These are phyloP conservation scores for Desmodesmus armatus DNA, from an alignment of 139 green algal species.

Conservation along the genomic window DNA sequence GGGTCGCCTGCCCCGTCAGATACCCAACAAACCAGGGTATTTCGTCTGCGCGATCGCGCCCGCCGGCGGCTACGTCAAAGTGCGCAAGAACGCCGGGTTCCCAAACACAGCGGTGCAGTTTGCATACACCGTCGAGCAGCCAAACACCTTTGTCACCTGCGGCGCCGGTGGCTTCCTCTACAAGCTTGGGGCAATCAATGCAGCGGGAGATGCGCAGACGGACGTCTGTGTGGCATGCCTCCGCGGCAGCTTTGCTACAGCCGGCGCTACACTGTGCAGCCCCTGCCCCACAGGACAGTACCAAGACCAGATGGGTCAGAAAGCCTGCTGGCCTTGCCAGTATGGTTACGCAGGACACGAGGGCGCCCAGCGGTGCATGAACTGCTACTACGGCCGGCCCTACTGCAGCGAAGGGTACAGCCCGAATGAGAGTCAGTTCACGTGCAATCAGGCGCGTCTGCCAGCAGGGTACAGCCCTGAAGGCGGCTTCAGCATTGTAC, in stretches of 20 bases:
- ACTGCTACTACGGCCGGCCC: conserved; percentile 43
- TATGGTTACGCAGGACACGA: conserved; percentile 42
- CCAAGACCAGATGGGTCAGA: conserved; percentile 32
- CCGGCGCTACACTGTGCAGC: conserved; percentile 30
- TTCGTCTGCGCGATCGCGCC: conserved; percentile 46
- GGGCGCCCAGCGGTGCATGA: conserved; percentile 47
- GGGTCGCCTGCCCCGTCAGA: conserved; percentile 7
- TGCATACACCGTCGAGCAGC: conserved; percentile 22
- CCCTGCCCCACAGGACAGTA: conserved; percentile 18
- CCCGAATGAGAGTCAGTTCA: conserved; percentile 43
- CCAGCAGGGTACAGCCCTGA: conserved; percentile 41
- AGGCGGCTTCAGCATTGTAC: conserved; percentile 27
- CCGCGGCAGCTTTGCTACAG: conserved; percentile 35
- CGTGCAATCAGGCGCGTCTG: conserved; percentile 41
- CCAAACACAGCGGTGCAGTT: conserved; percentile 12
- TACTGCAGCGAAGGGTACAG: conserved; percentile 48
- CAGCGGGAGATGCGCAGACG: background rate
- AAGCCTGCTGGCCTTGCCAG: conserved; percentile 40
- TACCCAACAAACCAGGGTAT: conserved; percentile 18
- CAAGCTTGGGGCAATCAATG: conserved; percentile 43
- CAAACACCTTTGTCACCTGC: conserved; percentile 28
- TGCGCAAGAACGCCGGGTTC: conserved; percentile 3
- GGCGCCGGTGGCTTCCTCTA: conserved; percentile 32
- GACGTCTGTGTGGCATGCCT: conserved; percentile 37
- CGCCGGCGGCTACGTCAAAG: conserved; percentile 36